A percentile compares a stretch with the other conserved stretches of the same genome.
Conservation (phyloP, 2,329 filamentous ascomycete species). For the Albifimbria verrucaria region DNA sequence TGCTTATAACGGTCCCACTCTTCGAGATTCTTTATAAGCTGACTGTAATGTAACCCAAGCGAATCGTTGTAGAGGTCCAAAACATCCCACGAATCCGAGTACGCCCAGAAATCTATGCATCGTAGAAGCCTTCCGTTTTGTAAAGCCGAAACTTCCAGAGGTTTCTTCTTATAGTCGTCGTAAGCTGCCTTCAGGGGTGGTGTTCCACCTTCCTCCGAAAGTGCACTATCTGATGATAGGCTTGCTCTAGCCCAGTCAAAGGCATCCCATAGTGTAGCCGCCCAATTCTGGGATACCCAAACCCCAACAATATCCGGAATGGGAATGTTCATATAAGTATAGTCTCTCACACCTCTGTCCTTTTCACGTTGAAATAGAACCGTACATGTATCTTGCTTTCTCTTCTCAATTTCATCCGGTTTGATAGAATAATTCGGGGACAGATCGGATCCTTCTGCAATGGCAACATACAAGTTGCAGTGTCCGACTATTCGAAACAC, state of each 20-base stretch:
- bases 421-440: not conserved
- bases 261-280: not conserved
- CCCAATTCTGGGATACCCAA: not conserved
- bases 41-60: no score
- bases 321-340: not conserved
- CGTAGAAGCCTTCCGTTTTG: not conserved
- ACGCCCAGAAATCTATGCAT: not conserved
- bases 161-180: not conserved
- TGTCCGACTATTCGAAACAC: not conserved
- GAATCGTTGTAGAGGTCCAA: not conserved
- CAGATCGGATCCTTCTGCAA: not conserved
- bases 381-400: not conserved
- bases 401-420: not conserved
- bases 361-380: not conserved
- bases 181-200: not conserved
- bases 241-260: not conserved
- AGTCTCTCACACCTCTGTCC: not conserved
- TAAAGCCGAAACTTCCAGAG: not conserved
- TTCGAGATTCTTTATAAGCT: no score
- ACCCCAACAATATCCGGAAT: not conserved
- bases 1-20: no score
- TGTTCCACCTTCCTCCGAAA: not conserved
- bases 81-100: not conserved
- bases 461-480: not conserved
- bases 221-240: not conserved